These are phyloP conservation scores for Fusarium verrucosum DNA, from an alignment of 2,329 filamentous ascomycete genomes.

Conservation along the genomic window DNA sequence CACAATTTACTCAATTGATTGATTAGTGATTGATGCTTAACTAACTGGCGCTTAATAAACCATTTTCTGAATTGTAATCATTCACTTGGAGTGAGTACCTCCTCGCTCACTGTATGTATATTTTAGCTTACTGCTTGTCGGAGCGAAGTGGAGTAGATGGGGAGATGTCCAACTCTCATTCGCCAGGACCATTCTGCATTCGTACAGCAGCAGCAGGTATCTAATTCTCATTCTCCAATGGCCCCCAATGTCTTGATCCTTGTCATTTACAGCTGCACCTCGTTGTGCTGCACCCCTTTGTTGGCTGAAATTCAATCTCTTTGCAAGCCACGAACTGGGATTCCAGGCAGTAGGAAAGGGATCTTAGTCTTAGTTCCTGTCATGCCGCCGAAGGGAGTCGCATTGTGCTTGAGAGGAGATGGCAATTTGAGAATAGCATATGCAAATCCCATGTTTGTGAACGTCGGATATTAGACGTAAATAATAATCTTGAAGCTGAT, in stretches of 20 bases:
- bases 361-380: conserved; percentile 10
- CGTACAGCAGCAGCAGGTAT: too few species aligned
- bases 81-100: background rate
- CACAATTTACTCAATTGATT: background rate
- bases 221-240: background rate
- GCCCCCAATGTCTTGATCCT: background rate
- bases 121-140: background rate
- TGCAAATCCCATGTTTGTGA: background rate
- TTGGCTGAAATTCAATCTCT: conserved; percentile 12
- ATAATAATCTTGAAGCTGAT: background rate
- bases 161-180: conserved; percentile 2
- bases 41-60: background rate
- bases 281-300: conserved; percentile 10
- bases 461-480: background rate
- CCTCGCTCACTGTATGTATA: background rate
- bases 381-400: background rate
- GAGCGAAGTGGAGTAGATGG: background rate
- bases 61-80: background rate
- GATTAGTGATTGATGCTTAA: background rate
- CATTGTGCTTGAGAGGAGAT: background rate
- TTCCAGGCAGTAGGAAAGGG: background rate
- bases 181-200: conserved; percentile 11
- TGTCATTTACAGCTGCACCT: conserved; percentile 5
- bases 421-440: background rate
- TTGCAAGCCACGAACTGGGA: conserved; percentile 19